A percentile compares a stretch with the other conserved stretches of the same genome.
Conservation (phyloP, 2,329 filamentous ascomycete genomes). For the Simplicillium aogashimaense region DNA sequence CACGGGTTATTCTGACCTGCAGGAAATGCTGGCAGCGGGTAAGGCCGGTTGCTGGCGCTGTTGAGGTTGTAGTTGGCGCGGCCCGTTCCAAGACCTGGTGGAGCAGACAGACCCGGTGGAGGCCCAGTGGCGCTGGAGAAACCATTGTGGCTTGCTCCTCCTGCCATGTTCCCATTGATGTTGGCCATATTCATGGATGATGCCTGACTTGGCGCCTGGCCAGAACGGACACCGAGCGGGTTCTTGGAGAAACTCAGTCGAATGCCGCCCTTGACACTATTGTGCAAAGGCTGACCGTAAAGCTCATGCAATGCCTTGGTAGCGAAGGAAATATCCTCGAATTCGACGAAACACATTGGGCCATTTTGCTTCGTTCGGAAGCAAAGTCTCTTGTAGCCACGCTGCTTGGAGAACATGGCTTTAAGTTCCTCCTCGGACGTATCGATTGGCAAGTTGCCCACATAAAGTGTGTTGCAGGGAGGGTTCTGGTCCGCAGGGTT, state of each 20-base stretch:
- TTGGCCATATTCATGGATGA: conserved; percentile 34
- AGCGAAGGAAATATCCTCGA: conserved; percentile 85
- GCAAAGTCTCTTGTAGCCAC: conserved; percentile 90
- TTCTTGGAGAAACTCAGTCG: conserved; percentile 97
- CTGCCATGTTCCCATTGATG: conserved; percentile 47
- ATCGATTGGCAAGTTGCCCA: conserved; percentile 89
- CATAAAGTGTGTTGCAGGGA: conserved; percentile 94
- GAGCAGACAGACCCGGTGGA: conserved; percentile 69
- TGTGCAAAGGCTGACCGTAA: conserved; percentile 78
- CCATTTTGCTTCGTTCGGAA: conserved; percentile 93
- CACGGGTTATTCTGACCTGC: conserved; percentile 10
- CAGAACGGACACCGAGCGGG: conserved; percentile 80
- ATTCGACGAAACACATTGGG: conserved; percentile 98
- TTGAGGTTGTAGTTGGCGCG: conserved; percentile 13
- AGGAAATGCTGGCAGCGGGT: conserved; percentile 9
- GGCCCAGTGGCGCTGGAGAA: conserved; percentile 66
- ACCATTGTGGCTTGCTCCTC: conserved; percentile 32
- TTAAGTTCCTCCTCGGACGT: conserved; percentile 95
- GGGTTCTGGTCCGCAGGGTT: conserved; percentile 96
- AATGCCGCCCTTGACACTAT: conserved; percentile 90
- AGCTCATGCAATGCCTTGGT: conserved; percentile 85
- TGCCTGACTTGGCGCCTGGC: conserved; percentile 45
- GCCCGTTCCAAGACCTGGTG: conserved; percentile 52
- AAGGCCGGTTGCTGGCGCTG: conserved; percentile 5
- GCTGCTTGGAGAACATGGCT: conserved; percentile 81